Base-by-base conservation (phyloP, 805 yeast genomes). In the Osmozyma mogii region DNA sequence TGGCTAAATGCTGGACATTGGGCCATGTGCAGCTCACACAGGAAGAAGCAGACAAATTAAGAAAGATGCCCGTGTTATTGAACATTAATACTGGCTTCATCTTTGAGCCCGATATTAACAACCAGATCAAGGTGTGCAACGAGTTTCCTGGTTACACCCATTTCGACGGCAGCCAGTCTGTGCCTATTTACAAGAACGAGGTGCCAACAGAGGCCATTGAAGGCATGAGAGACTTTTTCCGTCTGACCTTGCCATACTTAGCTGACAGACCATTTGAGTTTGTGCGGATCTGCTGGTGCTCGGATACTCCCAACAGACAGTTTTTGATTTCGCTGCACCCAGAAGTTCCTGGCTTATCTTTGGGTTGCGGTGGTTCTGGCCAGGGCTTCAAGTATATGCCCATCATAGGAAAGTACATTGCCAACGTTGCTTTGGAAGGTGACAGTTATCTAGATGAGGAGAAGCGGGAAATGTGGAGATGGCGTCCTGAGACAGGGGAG, bases 301-400 rank as follows among this genome's bases (percentile, higher is more conserved):
- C 40, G 35, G 72, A 68, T 35, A 56, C 71, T 5, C 38, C 58
- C 6, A 59, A 60, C 32, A 49, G 61, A 6, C 57, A 65, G 32
- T 65, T 64, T 31, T 42, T 67, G 9, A 56, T 67, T 14, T 68
- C 65, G 36, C 34, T 34, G 16, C 50, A 58, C 14, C 72, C 72
- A 2, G 40, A 40, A 1, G 36, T 37, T 11, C 24, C 31, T 0
- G 55, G 54, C 16, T 46, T 62, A 2, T 53, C 36, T 29, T 59
- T 68, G n/a, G 70, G 69, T 0, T 51, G 66, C 8, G 74, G 74
- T 11, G 72, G 67, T 40, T 58, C 71, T 3, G 70, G 72, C 6
- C 72, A 67, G 43, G 69, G 56, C 4, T 67, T 57, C 45, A 68
- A 67, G 41, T 61, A 61, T 25, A 38, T 68, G 31, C 74, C 74